A percentile compares a stretch with the other conserved stretches of the same genome.
Evolutionary conservation across 306 rosid species (phyloP).

Genomic region (Gynostemma pentaphyllum): DNA sequence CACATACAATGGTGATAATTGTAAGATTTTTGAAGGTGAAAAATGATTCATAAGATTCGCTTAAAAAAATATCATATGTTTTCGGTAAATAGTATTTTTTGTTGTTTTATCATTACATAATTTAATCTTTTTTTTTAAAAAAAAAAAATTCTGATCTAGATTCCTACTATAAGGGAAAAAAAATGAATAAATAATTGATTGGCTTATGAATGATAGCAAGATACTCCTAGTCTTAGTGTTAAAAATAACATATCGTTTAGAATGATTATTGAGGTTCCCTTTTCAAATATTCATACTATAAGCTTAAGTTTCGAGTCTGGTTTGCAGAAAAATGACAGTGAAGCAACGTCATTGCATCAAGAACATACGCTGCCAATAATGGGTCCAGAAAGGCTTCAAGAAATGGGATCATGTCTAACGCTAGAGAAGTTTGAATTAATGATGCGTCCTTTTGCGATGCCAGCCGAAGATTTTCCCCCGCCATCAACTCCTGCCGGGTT

Average conservation of each 20-base stretch:
- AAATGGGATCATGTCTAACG: conserved; percentile 65
- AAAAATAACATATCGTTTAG: not conserved
- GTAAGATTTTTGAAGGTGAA: too few relatives aligned
- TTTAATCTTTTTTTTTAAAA: too few relatives aligned
- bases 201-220: not conserved
- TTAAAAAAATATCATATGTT: too few relatives aligned
- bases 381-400: conserved; percentile 98
- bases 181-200: too few relatives aligned
- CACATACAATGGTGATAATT: not conserved
- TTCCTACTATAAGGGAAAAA: too few relatives aligned
- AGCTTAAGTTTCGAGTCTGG: not conserved
- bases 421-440: conserved; percentile 80
- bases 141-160: too few relatives aligned
- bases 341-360: conserved; percentile 64
- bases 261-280: not conserved
- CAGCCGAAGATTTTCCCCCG: conserved; percentile 96
- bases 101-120: too few relatives aligned
- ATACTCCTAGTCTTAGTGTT: not conserved
- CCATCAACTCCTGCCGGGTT: conserved; percentile 74
- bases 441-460: conserved; percentile 98
- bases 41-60: too few relatives aligned
- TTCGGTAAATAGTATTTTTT: too few relatives aligned
- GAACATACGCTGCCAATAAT: conserved; percentile 86
- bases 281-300: not conserved
- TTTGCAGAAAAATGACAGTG: conserved; percentile 55